phyloP scores from a whole-genome alignment of 2,329 filamentous ascomycete genomes.

The Scytalidium sp. region DNA sequence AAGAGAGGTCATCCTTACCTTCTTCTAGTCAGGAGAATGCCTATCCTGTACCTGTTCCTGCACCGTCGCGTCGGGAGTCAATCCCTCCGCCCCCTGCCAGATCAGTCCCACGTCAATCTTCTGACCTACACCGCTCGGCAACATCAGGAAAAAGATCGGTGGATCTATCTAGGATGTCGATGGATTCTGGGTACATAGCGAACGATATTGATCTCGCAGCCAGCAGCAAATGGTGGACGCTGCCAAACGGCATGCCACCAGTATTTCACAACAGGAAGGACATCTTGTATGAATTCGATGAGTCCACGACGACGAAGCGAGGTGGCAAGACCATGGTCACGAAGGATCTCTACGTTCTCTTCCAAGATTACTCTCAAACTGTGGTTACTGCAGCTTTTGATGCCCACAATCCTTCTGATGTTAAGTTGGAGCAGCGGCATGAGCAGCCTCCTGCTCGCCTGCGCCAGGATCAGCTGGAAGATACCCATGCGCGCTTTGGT shows the following conservation, averaged over 20 bases:
- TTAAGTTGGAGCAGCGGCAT: conserved; percentile 79
- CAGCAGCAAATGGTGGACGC: conserved; percentile 82
- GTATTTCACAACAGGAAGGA: conserved; percentile 80
- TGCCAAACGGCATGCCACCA: conserved; percentile 75
- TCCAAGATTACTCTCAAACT: conserved; percentile 95
- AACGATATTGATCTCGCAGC: conserved; percentile 78
- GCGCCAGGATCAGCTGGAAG: conserved; percentile 90
- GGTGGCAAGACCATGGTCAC: conserved; percentile 70
- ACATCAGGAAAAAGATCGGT: conserved; percentile 50
- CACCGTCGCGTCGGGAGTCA: conserved; percentile 40
- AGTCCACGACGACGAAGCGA: conserved; percentile 66
- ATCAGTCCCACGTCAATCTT: conserved; percentile 52
- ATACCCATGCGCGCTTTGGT: conserved; percentile 78
- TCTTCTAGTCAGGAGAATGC: conserved; percentile 28
- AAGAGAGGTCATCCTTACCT: conserved; percentile 30
- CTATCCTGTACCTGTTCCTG: conserved; percentile 30
- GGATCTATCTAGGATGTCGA: conserved; percentile 71
- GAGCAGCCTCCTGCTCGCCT: conserved; percentile 77
- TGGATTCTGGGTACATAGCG: conserved; percentile 81
- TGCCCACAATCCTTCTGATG: conserved; percentile 67
- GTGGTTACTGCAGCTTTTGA: conserved; percentile 80
- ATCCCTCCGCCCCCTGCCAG: conserved; percentile 22
- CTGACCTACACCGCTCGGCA: conserved; percentile 58
- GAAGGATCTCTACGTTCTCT: conserved; percentile 84
- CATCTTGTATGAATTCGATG: conserved; percentile 77